Evolutionary conservation across 495 filamentous ascomycete genomes (phyloP).

Genomic region (Podospora australis): DNA sequence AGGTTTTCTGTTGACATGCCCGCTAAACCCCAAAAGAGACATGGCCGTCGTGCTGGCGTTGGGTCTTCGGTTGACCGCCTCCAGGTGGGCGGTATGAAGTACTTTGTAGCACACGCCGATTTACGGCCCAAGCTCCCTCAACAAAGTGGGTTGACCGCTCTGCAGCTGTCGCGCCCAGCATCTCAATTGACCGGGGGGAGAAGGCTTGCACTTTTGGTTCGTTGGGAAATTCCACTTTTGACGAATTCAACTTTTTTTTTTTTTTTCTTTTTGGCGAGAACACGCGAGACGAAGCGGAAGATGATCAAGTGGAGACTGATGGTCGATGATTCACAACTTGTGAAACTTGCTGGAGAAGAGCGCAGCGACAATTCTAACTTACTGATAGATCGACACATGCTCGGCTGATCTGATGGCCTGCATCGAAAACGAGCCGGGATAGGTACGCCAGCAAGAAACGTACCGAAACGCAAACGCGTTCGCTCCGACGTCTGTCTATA

Average conservation of each 20-base stretch:
- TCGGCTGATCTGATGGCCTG: not conserved
- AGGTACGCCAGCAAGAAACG: too few relatives aligned
- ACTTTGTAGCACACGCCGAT: not conserved
- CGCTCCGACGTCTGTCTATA: too few relatives aligned
- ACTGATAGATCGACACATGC: not conserved
- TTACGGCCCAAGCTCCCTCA: slow-evolving; percentile 26
- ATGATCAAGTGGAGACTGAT: too few relatives aligned
- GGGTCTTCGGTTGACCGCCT: slow-evolving; percentile 23
- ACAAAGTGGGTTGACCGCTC: slow-evolving; percentile 16
- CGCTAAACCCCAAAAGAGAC: slow-evolving; percentile 12
- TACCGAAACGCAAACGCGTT: too few relatives aligned
- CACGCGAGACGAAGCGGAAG: too few relatives aligned
- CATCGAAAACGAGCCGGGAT: not conserved
- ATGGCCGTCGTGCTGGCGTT: slow-evolving; percentile 7
- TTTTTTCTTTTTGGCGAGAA: too few relatives aligned
- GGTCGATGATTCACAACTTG: too few relatives aligned
- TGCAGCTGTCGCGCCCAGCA: slow-evolving; percentile 4
- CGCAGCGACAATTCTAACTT: not conserved
- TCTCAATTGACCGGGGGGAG: slow-evolving; percentile 7
- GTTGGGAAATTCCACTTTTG: slow-evolving; percentile 10
- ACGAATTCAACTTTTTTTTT: slow-evolving; percentile 1
- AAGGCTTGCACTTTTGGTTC: slow-evolving; percentile 1
- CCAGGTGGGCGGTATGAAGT: slow-evolving; percentile 7
- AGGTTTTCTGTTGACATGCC: slow-evolving; percentile 18
- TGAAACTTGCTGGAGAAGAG: not conserved